A percentile compares a stretch with the other conserved stretches of the same genome.
Conservation (phyloP, 75 land plant genomes). For the Cunninghamia lanceolata region DNA sequence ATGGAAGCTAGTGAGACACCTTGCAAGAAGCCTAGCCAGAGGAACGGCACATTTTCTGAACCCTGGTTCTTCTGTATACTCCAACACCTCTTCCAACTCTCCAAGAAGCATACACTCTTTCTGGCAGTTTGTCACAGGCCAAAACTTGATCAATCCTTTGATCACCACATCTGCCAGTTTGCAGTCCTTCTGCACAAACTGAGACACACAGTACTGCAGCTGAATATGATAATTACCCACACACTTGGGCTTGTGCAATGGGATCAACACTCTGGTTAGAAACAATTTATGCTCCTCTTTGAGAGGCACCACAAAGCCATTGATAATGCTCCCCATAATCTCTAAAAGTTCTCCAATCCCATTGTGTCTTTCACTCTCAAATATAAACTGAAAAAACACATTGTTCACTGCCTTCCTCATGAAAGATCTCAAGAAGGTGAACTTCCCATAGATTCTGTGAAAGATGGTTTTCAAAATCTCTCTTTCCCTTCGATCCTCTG, state of each 20-base stretch:
- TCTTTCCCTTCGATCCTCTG: conserved; percentile 59
- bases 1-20: conserved; percentile 48
- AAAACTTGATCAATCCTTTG: conserved; percentile 43
- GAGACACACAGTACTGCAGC: conserved; percentile 52
- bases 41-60: conserved; percentile 34
- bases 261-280: conserved; percentile 50
- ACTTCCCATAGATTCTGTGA: conserved; percentile 50
- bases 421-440: conserved; percentile 49
- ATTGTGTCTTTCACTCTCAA: conserved; percentile 43
- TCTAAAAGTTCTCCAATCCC: conserved; percentile 64
- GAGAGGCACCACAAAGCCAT: conserved; percentile 60
- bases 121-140: conserved; percentile 63
- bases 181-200: conserved; percentile 67
- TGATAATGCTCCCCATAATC: conserved; percentile 69
- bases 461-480: conserved; percentile 49
- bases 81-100: conserved; percentile 63
- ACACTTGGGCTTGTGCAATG: conserved; percentile 57
- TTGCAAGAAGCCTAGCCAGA: conserved; percentile 36
- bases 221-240: conserved; percentile 41
- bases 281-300: conserved; percentile 61
- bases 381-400: conserved; percentile 35
- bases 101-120: conserved; percentile 58
- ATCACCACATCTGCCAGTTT: conserved; percentile 45
- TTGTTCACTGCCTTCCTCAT: conserved; percentile 62
- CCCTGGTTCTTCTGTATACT: conserved; percentile 24